Evolutionary conservation across 2,329 filamentous ascomycete genomes (phyloP), one percentile per base, ranked within the genome.

Genomic region (Aschersonia sp.): DNA sequence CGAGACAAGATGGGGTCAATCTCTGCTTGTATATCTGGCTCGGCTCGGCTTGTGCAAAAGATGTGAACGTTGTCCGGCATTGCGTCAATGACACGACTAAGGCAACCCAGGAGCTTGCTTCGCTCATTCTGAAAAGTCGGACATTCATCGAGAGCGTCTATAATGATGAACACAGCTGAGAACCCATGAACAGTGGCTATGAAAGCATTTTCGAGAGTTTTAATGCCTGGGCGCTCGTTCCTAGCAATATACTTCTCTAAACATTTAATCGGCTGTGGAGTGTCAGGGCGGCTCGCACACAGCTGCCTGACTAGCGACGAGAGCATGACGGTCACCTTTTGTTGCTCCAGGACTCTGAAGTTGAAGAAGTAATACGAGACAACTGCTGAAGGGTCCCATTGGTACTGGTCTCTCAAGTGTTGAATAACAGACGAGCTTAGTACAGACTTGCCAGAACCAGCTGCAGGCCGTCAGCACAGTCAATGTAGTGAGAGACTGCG

Each of bases 101-200:
- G 35, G 12, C 35, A 7, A 12, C 12, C 12, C 35, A 38, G 12
- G 2, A 38, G 35, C 12, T 12, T 38, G 7, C 12, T 12, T 12
- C 35, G 35, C 35, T 38, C 35, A 12, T 38, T 12, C 6, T 38
- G 6, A 7, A 38, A 2, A 12, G 6, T 38, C 35, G 35, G 48
- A 30, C 50, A 50, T 50, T 50, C 46, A 38, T 51, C 46, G 1
- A 50, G 30, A 5, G 45, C 46, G 5, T 51, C 50, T 9, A 51
- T 46, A 10, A 50, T 5, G 30, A 51, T 43, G 5, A 45, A 43
- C 6, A 46, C 38, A 38, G 7, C 30, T 3, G 45, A 48, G n/a
- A 51, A 51, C 3, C 45, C 50, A 4, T 35, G 3, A 38, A 7
- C 6, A 7, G 12, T 7, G 12, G 6, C 12, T 2, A 38, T 38